Conservation (phyloP, 495 filamentous ascomycete genomes). For the Bombardia bombarda region DNA sequence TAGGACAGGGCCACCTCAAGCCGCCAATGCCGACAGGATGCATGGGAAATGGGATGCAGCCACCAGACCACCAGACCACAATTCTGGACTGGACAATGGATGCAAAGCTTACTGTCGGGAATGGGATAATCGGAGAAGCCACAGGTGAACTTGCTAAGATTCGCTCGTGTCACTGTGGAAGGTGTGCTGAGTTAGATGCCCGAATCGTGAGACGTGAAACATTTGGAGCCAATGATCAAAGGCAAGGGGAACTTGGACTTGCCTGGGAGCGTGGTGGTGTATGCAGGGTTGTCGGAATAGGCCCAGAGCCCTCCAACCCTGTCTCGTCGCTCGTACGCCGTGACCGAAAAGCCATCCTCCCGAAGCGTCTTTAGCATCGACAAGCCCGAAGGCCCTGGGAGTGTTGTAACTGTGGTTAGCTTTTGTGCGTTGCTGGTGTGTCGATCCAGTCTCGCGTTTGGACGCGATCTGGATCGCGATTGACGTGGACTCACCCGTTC, state of each 20-base stretch:
- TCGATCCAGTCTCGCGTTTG: not conserved
- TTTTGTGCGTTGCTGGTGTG: not conserved
- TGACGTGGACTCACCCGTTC: slow-evolving; percentile 16
- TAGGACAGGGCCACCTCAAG: no score
- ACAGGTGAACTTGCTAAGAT: slow-evolving; percentile 28
- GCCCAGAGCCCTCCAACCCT: slow-evolving; percentile 32
- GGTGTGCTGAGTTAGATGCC: not conserved
- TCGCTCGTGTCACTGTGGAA: slow-evolving; percentile 18
- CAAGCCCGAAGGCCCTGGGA: slow-evolving; percentile 23
- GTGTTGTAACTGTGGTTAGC: not conserved
- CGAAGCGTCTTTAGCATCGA: slow-evolving; percentile 28
- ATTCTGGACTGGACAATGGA: not conserved
- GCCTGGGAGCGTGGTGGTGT: slow-evolving; percentile 23
- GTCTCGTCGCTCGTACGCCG: slow-evolving; percentile 24
- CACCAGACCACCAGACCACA: not conserved
- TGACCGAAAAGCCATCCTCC: slow-evolving; percentile 31
- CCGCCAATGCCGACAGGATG: no score
- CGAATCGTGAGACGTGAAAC: slow-evolving; percentile 2
- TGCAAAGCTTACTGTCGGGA: slow-evolving; percentile 22
- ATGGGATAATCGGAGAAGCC: slow-evolving; percentile 29
- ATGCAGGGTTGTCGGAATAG: slow-evolving; percentile 22
- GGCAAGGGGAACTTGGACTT: not conserved
- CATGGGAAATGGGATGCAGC: no score
- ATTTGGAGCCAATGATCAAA: not conserved
- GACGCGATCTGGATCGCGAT: slow-evolving; percentile 1